Base-by-base conservation (phyloP, 2,329 filamentous ascomycete species). In the Aspergillus arachidicola region DNA sequence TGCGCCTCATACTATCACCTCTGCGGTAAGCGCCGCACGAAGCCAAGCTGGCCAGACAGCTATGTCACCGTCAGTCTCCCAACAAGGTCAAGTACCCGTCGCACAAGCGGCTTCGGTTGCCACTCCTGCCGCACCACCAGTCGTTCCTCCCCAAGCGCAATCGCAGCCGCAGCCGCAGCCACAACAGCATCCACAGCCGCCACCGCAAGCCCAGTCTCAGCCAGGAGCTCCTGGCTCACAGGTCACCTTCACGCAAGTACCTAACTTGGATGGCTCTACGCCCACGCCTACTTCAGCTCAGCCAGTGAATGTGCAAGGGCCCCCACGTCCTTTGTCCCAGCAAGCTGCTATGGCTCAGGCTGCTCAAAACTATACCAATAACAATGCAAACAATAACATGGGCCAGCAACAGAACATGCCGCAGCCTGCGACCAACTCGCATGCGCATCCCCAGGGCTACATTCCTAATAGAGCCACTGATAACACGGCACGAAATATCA, bases 401-500 rank as follows among this genome's bases (percentile, higher is more conserved):
- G 51, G 36, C 26, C 70, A 72, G 53, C 71, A 71, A 51, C 72
- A 68, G 54, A 71, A 67, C 58, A 69, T 75, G 60, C 67, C 69
- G 30, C 75, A 77, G 43, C 62, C 75, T 14, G 67, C 73, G 43
- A 70, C 68, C 32, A 77, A 72, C 45, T 65, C 75, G n/a, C 78
- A 81, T 64, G 72, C 75, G 23, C 78, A 82, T 61, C 80, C 81
- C 19, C 74, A 73, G 28, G 76, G 75, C 55, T 80, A 80, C 62
- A 76, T 81, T 28, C 72, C 76, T 59, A 79, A 80, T 56, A 78
- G 78, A 36, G 73, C 76, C 21, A 71, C 77, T 46, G 79, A 78
- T 45, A 77, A 77, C 28, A 69, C 74, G 3, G 71, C 76, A 10
- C 81, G 81, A 54, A 79, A 84, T 69, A 80, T 84, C 53, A 93